Evolutionary conservation across 768 basidiomycete genomes (phyloP), one percentile per base, ranked within the genome.

Genomic region (Rhodosporidiobolus odoratus): DNA sequence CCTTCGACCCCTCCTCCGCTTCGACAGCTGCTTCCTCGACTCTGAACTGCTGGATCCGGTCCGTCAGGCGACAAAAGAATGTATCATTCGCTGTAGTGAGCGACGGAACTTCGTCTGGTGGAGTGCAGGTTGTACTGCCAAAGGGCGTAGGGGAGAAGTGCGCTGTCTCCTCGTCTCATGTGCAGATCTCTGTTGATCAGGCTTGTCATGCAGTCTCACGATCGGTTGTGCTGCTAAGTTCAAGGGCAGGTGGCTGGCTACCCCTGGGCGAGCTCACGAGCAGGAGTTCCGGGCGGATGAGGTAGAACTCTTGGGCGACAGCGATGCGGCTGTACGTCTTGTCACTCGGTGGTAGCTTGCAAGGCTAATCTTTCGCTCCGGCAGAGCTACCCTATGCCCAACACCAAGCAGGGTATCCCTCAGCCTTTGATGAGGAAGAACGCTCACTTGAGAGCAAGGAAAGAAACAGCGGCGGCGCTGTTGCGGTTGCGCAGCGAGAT

Each of bases 351-450:
- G 9, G 21, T 23, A 50, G 48, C n/a, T 50, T 12, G 12, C 7
- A 4, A 4, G 25, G 54, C 32, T 25, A 16, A 5, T 27, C 30
- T 50, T 53, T 32, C 21, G 3, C 52, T 27, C 41, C 23, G 4
- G 4, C 64, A 92, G 92, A 81, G 80, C 56, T 97, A 95, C 79
- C 92, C 92, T 0, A 92, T 96, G 93, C 79, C 92, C 90, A 3
- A 92, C 94, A 61, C 94, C 80, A 97, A 96, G 79, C 87, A 97
- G 79, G 80, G 86, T 37, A 83, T 92, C 17, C 86, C 90, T 3
- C 80, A 84, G 3, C 89, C 92, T 70, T 89, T 91, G 76, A 84
- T 96, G 38, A 85, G 95, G 13, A 89, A 93, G 68, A 84, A 94
- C 76, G 86, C 86, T 7, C 93, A 98, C 81, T 79, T 99, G n/a